phyloP scores from a whole-genome alignment of 1,139 yeast genomes.

The Lodderomyces theae region DNA sequence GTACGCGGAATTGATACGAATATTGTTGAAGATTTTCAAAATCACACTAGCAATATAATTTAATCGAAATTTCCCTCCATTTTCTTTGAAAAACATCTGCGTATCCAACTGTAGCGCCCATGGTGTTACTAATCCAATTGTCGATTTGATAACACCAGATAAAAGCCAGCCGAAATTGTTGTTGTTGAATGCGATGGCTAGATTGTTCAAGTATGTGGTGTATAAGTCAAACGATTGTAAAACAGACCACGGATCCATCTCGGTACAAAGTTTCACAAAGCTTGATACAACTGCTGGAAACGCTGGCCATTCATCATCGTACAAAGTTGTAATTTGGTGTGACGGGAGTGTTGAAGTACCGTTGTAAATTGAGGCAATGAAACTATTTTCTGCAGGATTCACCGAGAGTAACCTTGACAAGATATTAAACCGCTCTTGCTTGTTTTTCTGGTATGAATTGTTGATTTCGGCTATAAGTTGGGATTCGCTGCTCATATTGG shows the following conservation, averaged over 20 bases:
- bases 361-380: slow-evolving; percentile 10
- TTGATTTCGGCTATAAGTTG: slow-evolving; percentile 3
- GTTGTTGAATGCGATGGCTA: slow-evolving; percentile 60
- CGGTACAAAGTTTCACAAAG: slow-evolving; percentile 51
- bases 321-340: slow-evolving; percentile 26
- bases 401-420: slow-evolving; percentile 12
- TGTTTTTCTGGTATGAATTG: neutral
- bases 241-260: slow-evolving; percentile 59
- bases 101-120: slow-evolving; percentile 50
- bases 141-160: slow-evolving; percentile 39
- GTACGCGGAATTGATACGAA: slow-evolving; percentile 46
- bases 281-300: slow-evolving; percentile 50
- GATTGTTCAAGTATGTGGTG: slow-evolving; percentile 48
- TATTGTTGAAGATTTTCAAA: slow-evolving; percentile 60
- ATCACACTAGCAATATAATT: slow-evolving; percentile 56
- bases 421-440: slow-evolving; percentile 7
- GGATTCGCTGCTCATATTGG: neutral
- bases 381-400: slow-evolving; percentile 12
- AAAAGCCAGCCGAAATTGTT: slow-evolving; percentile 49
- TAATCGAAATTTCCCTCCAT: slow-evolving; percentile 45
- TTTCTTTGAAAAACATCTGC: slow-evolving; percentile 41
- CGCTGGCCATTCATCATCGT: slow-evolving; percentile 44
- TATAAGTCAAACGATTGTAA: slow-evolving; percentile 59
- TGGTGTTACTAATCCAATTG: slow-evolving; percentile 46
- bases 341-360: neutral